These are phyloP conservation scores for Phytophthora multivora DNA, from an alignment of 352 stramenopile genomes.

Conservation along the genomic window DNA sequence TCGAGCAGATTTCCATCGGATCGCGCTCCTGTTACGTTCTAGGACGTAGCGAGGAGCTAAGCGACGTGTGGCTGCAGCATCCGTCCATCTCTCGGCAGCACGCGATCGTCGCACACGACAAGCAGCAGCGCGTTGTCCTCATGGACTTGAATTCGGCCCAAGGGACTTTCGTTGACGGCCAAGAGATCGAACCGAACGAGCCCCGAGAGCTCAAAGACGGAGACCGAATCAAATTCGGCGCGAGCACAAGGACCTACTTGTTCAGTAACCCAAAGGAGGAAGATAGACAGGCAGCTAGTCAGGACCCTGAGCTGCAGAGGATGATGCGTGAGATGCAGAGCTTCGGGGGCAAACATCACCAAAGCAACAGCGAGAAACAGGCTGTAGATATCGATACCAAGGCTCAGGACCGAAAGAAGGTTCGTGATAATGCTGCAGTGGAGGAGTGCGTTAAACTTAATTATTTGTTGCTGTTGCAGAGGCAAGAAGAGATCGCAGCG, in stretches of 20 bases:
- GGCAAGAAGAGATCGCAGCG: slow-evolving; percentile 67
- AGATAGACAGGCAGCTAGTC: slow-evolving; percentile 5
- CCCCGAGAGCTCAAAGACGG: slow-evolving; percentile 46
- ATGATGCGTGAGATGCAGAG: slow-evolving; percentile 53
- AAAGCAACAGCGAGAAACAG: neutral
- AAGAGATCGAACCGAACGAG: slow-evolving; percentile 60
- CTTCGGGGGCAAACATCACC: slow-evolving; percentile 48
- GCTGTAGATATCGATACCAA: neutral
- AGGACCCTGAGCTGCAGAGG: slow-evolving; percentile 31
- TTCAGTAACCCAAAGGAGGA: slow-evolving; percentile 40
- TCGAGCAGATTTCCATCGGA: slow-evolving; percentile 57
- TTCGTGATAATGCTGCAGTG: slow-evolving; percentile 13
- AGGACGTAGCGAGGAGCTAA: slow-evolving; percentile 77
- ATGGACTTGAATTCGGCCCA: slow-evolving; percentile 86
- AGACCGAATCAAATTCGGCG: slow-evolving; percentile 62
- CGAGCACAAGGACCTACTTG: slow-evolving; percentile 65
- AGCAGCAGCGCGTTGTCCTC: slow-evolving; percentile 53
- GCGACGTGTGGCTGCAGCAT: slow-evolving; percentile 79
- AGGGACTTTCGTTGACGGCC: slow-evolving; percentile 81
- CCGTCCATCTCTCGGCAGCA: slow-evolving; percentile 85
- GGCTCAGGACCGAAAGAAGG: slow-evolving; percentile 45
- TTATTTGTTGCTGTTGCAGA: slow-evolving; percentile 33
- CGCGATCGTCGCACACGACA: slow-evolving; percentile 73
- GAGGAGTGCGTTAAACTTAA: neutral
- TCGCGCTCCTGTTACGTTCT: slow-evolving; percentile 67